These are phyloP conservation scores for Saccharomycopsis javanensis DNA, from an alignment of 805 yeast species.

Conservation along the genomic window DNA sequence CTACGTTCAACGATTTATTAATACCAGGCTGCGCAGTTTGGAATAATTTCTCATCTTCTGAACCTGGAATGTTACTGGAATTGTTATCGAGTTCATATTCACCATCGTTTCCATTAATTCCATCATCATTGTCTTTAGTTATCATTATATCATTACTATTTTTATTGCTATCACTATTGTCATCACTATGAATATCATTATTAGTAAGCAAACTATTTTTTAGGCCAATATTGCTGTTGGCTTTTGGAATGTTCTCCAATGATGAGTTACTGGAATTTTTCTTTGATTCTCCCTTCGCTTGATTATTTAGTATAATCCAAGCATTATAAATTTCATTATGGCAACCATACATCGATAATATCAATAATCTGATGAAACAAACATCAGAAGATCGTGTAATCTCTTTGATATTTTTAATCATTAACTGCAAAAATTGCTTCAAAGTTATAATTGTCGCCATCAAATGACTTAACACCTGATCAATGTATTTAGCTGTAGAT, in stretches of 20 bases:
- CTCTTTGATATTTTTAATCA: slow-evolving; percentile 30
- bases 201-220: too few species aligned
- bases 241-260: background rate
- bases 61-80: background rate
- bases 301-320: slow-evolving; percentile 25
- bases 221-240: too few species aligned
- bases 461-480: slow-evolving; percentile 1
- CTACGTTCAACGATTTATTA: background rate
- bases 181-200: too few species aligned
- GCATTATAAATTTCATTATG: slow-evolving; percentile 38
- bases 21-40: background rate
- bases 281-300: background rate
- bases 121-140: background rate
- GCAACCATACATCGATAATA: slow-evolving; percentile 35
- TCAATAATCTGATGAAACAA: slow-evolving; percentile 36
- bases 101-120: background rate
- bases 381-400: slow-evolving; percentile 35
- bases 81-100: background rate
- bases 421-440: slow-evolving; percentile 29
- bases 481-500: background rate
- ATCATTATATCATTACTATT: background rate
- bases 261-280: background rate
- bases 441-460: slow-evolving; percentile 25
- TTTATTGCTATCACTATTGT: background rate
- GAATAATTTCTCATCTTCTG: background rate